A percentile compares a stretch with the other conserved stretches of the same genome.
Conservation (phyloP, 345 rosid genomes). For the Anastatica hierochuntica region DNA sequence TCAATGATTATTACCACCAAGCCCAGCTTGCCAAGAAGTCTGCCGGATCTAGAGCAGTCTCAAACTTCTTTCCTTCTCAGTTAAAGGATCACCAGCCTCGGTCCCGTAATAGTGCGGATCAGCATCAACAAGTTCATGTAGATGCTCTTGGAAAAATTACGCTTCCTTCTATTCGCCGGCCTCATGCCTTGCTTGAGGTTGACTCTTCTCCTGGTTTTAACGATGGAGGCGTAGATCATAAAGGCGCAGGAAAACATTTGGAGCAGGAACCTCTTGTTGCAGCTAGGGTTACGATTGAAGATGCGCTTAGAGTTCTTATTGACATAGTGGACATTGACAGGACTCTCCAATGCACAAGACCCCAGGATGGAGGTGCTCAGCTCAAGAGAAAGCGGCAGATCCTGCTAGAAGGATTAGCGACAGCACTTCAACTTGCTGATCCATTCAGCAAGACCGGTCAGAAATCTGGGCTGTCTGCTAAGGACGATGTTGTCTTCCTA, state of each 20-base stretch:
- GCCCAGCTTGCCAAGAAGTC: conserved; percentile 73
- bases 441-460: conserved; percentile 68
- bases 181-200: conserved; percentile 66
- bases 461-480: conserved; percentile 41
- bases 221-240: conserved; percentile 51
- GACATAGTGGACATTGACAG: conserved; percentile 93
- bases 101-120: conserved; percentile 62
- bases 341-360: conserved; percentile 51
- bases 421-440: conserved; percentile 85
- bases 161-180: conserved; percentile 56
- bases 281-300: conserved; percentile 89
- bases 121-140: conserved; percentile 42
- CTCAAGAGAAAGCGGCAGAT: conserved; percentile 63
- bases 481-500: conserved; percentile 76
- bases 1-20: conserved; percentile 94
- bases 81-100: conserved; percentile 76
- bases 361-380: conserved; percentile 82
- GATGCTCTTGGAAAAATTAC: conserved; percentile 66
- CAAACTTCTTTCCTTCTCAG: conserved; percentile 70
- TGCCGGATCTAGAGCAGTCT: conserved; percentile 44
- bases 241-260: conserved; percentile 57
- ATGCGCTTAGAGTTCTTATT: conserved; percentile 58
- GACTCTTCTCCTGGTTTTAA: conserved; percentile 43
- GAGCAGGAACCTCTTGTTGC: conserved; percentile 98
- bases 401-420: conserved; percentile 77